Evolutionary conservation across 768 basidiomycete species (phyloP).

Genomic region (Amanita rimosa): DNA sequence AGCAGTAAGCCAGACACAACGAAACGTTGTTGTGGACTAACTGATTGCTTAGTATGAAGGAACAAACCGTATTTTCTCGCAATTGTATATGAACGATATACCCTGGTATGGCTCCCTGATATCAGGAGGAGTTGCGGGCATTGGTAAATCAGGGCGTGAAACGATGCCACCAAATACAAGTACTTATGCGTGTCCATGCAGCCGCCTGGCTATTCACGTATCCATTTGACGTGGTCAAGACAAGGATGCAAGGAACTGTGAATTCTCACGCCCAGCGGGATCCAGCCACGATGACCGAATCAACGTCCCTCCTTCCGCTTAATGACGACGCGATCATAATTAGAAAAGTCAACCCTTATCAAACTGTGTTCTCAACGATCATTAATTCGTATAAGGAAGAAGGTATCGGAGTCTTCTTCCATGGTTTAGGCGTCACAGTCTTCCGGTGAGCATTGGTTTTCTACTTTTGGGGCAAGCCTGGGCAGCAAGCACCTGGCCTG

Average conservation of each 20-base stretch:
- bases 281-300: too few species aligned
- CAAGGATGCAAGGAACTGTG: conserved; percentile 57
- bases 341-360: too few species aligned
- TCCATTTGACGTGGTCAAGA: conserved; percentile 85
- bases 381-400: too few species aligned
- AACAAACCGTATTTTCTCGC: conserved; percentile 38
- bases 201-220: conserved; percentile 77
- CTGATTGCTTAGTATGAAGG: conserved; percentile 44
- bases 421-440: too few species aligned
- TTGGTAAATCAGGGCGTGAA: conserved; percentile 22
- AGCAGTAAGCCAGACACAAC: conserved; percentile 35
- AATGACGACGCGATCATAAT: too few species aligned
- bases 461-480: conserved; percentile 6
- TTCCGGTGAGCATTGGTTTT: background rate
- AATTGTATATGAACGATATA: conserved; percentile 19
- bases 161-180: too few species aligned
- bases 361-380: too few species aligned
- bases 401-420: too few species aligned
- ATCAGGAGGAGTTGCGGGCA: conserved; percentile 69
- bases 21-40: background rate
- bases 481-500: conserved; percentile 8
- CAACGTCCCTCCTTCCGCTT: too few species aligned
- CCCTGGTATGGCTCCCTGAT: conserved; percentile 51
- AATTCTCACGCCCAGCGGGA: too few species aligned
- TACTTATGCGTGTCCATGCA: conserved; percentile 10